Evolutionary conservation across 805 yeast genomes (phyloP), one percentile per base, ranked within the genome.

Genomic region (Nakazawaea sp.): DNA sequence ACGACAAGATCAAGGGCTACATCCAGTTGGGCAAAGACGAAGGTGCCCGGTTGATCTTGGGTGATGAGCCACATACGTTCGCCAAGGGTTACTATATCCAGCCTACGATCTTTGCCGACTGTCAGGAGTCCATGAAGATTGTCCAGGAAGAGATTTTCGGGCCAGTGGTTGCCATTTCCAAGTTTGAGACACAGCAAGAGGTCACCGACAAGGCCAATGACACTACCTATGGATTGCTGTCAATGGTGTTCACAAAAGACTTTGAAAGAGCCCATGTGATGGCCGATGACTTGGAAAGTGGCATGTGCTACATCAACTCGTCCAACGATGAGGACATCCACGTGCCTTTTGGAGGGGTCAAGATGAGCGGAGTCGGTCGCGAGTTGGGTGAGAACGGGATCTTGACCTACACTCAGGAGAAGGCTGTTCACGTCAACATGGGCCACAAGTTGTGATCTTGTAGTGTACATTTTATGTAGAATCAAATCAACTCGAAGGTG

Each of bases 91-190:
- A 59, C 61, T 86, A 62, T 56, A 65, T 85, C 47, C 70, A 74
- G 49, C 95, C 95, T 41, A 83, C 94, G 4, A 67, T 86, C 30
- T 84, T 85, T 49, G 69, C 79, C 18, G 83, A 82, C 49, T 86
- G 82, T 33, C 69, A 65, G 37, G 78, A 79, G 43, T 56, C 68
- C 23, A 78, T 80, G 75, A 64, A 70, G 42, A 73, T 86, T 35
- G 81, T 79, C 40, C 68, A 69, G 46, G 95, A 86, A 58, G 95
- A 86, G 60, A 84, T 86, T 41, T 86, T 86, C 57, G 95, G 95
- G 15, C 95, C 95, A 12, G 95, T 86, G 24, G 86, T 80, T 18
- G 67, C 77, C 6, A 66, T 81, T 25, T 74, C 80, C 40, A 75
- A 72, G 57, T 86, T 86, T 61, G 53, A 62, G 26, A 63, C 77